Conservation (phyloP, 345 rosid genomes). For the Iberis pinnata region DNA sequence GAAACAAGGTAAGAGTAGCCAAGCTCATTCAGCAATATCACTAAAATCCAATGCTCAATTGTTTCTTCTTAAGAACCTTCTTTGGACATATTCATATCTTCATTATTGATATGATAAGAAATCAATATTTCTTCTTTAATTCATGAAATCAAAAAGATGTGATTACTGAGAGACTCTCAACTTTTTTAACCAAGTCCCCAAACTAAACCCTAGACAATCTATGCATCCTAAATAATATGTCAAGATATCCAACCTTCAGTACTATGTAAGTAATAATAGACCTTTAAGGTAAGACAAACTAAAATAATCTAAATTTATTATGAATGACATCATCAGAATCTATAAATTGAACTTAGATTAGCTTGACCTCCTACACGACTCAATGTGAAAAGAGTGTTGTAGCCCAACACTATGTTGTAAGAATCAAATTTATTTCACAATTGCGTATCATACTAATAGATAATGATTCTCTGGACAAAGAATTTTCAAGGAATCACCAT, state of each 20-base stretch:
- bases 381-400: not conserved
- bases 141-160: not conserved
- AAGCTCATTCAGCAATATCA: too few relatives aligned
- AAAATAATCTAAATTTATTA: not conserved
- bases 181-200: too few relatives aligned
- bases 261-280: too few relatives aligned
- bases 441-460: not conserved
- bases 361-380: slow-evolving; percentile 6
- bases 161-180: not conserved
- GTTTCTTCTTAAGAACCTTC: not conserved
- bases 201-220: not conserved
- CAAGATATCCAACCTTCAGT: not conserved
- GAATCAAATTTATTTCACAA: slow-evolving; percentile 22
- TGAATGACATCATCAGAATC: not conserved
- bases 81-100: not conserved
- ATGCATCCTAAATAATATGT: not conserved
- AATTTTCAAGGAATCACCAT: not conserved
- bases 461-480: not conserved
- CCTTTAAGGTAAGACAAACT: too few relatives aligned
- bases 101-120: not conserved
- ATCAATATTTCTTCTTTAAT: too few relatives aligned
- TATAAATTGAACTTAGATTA: not conserved
- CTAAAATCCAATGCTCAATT: not conserved
- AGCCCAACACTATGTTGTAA: not conserved
- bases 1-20: not conserved